Percentiles rank a stretch among this genome's conserved stretches.
Conservation (phyloP, 305 asterid genomes). For the Withania somnifera region DNA sequence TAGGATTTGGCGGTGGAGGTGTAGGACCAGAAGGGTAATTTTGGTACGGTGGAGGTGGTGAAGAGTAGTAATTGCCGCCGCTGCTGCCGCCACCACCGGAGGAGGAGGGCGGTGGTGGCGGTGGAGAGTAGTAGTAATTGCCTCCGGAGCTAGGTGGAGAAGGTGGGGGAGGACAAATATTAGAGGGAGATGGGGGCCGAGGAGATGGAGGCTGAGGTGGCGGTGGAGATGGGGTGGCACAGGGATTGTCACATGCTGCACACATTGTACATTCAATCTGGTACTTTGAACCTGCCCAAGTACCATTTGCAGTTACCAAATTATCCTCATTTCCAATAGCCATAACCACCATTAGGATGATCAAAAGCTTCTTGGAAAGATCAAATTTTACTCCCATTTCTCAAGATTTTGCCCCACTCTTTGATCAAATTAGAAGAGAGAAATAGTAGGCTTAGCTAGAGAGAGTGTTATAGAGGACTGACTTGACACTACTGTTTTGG, state of each 20-base stretch:
- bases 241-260: slow-evolving; percentile 84
- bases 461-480: not conserved
- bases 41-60: slow-evolving; percentile 29
- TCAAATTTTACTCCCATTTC: not conserved
- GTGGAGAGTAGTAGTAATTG: slow-evolving; percentile 7
- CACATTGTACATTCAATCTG: slow-evolving; percentile 90
- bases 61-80: slow-evolving; percentile 6
- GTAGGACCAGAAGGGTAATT: slow-evolving; percentile 38
- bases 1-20: slow-evolving; percentile 94
- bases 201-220: not conserved
- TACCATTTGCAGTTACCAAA: slow-evolving; percentile 9
- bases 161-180: slow-evolving; percentile 1
- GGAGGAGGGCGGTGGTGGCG: slow-evolving; percentile 27
- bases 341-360: not conserved
- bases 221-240: slow-evolving; percentile 40
- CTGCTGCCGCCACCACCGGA: slow-evolving; percentile 26
- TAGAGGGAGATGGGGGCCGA: not conserved
- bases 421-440: not conserved
- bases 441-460: not conserved
- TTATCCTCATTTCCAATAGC: not conserved
- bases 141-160: not conserved
- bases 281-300: slow-evolving; percentile 87
- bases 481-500: not conserved
- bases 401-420: not conserved
- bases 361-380: not conserved